Conservation (phyloP, 345 rosid genomes). For the Rhizophora apiculata region DNA sequence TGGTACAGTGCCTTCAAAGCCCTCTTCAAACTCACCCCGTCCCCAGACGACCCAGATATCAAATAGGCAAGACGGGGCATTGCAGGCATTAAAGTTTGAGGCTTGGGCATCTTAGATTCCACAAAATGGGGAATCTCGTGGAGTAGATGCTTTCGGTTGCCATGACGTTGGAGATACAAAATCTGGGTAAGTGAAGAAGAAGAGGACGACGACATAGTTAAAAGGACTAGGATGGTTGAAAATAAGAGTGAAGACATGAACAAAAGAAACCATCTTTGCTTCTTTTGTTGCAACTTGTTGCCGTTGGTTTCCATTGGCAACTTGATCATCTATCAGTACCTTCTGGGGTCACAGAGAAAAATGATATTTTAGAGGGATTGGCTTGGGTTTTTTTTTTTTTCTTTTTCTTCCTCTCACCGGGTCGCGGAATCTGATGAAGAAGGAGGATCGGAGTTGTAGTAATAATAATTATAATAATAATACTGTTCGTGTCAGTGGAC, state of each 20-base stretch:
- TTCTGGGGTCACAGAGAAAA: background rate
- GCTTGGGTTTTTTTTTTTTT: background rate
- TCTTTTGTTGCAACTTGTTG: slow-evolving; percentile 30
- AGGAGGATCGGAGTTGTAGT: background rate
- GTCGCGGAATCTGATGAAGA: background rate
- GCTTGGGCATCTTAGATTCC: slow-evolving; percentile 40
- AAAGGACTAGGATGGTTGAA: slow-evolving; percentile 40
- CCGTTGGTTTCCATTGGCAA: slow-evolving; percentile 10
- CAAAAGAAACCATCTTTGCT: slow-evolving; percentile 46
- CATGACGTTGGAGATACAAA: slow-evolving; percentile 18
- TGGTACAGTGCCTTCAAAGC: slow-evolving; percentile 74
- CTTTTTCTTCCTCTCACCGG: too few species aligned
- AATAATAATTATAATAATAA: too few species aligned
- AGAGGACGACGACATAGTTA: slow-evolving; percentile 30
- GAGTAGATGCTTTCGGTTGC: background rate
- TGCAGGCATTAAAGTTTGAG: slow-evolving; percentile 22
- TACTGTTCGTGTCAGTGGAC: background rate
- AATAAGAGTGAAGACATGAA: slow-evolving; percentile 36
- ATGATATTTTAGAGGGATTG: background rate
- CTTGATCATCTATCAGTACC: background rate
- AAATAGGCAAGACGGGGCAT: slow-evolving; percentile 67
- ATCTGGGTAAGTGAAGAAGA: slow-evolving; percentile 21
- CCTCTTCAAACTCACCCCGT: slow-evolving; percentile 69
- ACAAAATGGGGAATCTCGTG: slow-evolving; percentile 39
- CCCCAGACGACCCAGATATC: slow-evolving; percentile 78